Percentiles rank a stretch among this genome's conserved stretches.
phyloP scores from a whole-genome alignment of 257 asterid genomes.

The Solanum clarkiae region DNA sequence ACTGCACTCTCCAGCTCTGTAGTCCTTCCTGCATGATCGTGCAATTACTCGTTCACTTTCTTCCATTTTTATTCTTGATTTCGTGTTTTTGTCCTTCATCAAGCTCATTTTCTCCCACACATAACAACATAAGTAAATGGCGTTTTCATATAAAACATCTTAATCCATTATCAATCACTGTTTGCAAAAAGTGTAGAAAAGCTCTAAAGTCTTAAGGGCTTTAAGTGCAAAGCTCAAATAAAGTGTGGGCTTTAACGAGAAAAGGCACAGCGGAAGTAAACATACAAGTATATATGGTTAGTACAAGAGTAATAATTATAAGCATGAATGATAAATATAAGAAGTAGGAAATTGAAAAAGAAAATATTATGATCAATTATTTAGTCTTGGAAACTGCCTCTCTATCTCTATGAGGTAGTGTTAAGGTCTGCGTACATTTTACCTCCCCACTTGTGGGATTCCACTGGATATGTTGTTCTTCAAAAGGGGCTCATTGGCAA shows the following conservation, averaged over 20 bases:
- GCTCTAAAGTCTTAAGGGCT: background rate
- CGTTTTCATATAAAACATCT: background rate
- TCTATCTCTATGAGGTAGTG: too few species aligned
- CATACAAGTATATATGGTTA: background rate
- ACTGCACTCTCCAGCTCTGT: background rate
- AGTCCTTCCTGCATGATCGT: background rate
- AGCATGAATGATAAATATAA: background rate
- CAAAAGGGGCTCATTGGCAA: background rate
- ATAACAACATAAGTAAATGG: background rate
- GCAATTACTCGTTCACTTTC: background rate
- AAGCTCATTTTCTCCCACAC: background rate
- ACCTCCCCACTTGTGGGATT: too few species aligned
- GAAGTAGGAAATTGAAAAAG: background rate
- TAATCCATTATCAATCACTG: background rate
- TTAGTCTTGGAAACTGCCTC: background rate
- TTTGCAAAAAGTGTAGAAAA: background rate
- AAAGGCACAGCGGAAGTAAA: background rate
- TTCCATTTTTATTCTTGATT: background rate
- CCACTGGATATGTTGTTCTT: background rate
- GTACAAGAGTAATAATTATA: background rate
- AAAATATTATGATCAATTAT: background rate
- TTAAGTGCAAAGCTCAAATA: background rate
- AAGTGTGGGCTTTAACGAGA: background rate
- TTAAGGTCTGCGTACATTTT: too few species aligned
- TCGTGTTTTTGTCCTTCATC: background rate